Conservation (phyloP, 2,329 filamentous ascomycete species). For the Trichoderma simmonsii region DNA sequence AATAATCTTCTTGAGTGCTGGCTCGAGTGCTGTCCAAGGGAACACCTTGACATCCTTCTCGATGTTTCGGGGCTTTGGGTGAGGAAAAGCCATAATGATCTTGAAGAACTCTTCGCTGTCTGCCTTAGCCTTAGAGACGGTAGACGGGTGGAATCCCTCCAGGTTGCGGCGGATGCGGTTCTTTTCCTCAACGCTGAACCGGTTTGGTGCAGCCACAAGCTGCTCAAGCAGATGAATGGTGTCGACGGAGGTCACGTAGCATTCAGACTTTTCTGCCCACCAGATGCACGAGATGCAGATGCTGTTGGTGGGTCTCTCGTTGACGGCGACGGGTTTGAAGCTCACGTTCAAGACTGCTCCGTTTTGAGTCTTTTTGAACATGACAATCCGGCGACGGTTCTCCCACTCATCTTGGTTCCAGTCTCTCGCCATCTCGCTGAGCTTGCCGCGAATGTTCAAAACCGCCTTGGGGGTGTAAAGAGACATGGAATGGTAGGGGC, state of each 20-base stretch:
- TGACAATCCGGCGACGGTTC: conserved; percentile 76
- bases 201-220: conserved; percentile 68
- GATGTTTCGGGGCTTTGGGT: conserved; percentile 93
- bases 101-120: conserved; percentile 99
- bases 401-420: conserved; percentile 83
- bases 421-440: conserved; percentile 76
- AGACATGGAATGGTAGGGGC: conserved; percentile 71
- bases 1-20: conserved; percentile 95
- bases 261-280: conserved; percentile 89
- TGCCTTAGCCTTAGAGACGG: conserved; percentile 86
- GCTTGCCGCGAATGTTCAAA: conserved; percentile 79
- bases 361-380: conserved; percentile 78
- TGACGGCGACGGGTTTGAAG: conserved; percentile 74
- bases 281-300: conserved; percentile 97
- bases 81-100: conserved; percentile 95
- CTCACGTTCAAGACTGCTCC: conserved; percentile 77
- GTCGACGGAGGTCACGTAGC: conserved; percentile 93
- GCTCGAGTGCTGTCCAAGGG: conserved; percentile 84
- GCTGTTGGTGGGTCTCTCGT: conserved; percentile 76
- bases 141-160: conserved; percentile 88
- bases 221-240: conserved; percentile 94
- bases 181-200: conserved; percentile 97
- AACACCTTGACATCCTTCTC: conserved; percentile 99
- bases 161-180: conserved; percentile 95
- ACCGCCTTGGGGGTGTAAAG: conserved; percentile 81